Conservation (phyloP, 2,329 filamentous ascomycete species). For the Apiospora kogelbergensis region DNA sequence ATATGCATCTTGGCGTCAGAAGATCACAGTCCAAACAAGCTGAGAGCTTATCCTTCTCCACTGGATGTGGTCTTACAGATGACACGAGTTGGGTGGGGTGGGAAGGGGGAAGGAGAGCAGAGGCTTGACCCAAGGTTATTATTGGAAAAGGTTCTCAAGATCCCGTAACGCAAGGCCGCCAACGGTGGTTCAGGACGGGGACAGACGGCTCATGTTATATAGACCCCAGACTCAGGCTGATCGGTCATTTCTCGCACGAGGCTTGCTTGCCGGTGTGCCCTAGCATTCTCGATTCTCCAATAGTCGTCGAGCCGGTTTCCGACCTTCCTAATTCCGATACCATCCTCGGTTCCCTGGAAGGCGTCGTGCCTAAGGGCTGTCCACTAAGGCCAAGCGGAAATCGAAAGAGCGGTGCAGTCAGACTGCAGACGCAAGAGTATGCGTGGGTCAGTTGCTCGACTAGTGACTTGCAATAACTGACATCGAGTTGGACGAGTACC, state of each 20-base stretch:
- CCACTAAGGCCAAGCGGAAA: background rate
- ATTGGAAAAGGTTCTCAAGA: background rate
- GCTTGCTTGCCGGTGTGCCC: background rate
- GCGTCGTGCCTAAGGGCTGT: background rate
- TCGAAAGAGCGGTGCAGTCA: constrained; percentile 5
- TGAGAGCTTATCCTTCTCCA: background rate
- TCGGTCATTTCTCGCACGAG: constrained; percentile 2
- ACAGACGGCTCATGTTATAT: constrained; percentile 8
- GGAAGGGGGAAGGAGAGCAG: background rate
- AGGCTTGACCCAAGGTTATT: background rate
- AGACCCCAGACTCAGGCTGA: background rate
- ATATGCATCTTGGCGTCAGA: background rate
- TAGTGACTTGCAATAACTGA: background rate
- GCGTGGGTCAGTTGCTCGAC: background rate
- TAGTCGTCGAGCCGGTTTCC: background rate
- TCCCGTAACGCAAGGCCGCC: background rate
- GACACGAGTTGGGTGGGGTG: background rate
- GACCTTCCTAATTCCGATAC: constrained; percentile 2
- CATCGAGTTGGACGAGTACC: background rate
- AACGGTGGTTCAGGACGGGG: background rate
- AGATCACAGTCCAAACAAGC: background rate
- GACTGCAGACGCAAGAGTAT: background rate
- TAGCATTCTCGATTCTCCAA: background rate
- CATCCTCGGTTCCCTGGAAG: constrained; percentile 3
- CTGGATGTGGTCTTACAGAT: background rate